Evolutionary conservation across 208 protist species (phyloP), one percentile per base, ranked within the genome.

Genomic region (Strigomonas oncopelti): DNA sequence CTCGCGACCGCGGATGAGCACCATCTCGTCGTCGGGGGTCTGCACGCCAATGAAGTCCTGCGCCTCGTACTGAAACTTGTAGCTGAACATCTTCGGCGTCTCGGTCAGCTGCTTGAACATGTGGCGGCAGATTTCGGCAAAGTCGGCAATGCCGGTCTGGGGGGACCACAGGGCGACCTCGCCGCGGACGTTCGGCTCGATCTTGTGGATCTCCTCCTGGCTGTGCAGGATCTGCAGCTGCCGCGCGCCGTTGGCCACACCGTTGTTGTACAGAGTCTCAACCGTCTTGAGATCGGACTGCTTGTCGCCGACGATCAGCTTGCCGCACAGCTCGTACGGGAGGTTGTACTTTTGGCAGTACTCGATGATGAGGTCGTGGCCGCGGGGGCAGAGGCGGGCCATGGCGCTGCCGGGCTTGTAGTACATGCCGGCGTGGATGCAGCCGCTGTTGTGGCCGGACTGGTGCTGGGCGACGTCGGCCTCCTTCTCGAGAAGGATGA

Each of bases 401-500:
- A 92, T 94, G 32, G 78, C 61, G 51, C 79, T 83, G 64, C 86
- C 84, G 13, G 84, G 84, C 38, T 75, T 77, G 76, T 97, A 96
- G 71, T 92, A 97, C 78, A 97, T 91, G 31, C 94, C 94, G n/a
- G 82, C 78, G 69, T 97, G 94, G 61, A 97, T 90, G 67, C 94
- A 94, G 63, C 90, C 90, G 76, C 84, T 93, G 78, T 95, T 96
- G 80, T 96, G 89, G 24, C 81, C 77, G 5, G 88, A 92, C 74
- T 97, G 94, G 76, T 97, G 91, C 77, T 81, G 78, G 5, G 86
- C 92, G 46, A 97, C 84, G 63, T 87, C 80, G 24, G 77, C 81
- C 67, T 97, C 93, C 42, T 90, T 86, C 58, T 97, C 93, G 36
- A 97, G 45, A 29, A 96, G 65, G 20, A 86, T 77, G 60, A 97